Base-by-base conservation (phyloP, 305 asterid species). In the Fraxinus xanthoxyloides region DNA sequence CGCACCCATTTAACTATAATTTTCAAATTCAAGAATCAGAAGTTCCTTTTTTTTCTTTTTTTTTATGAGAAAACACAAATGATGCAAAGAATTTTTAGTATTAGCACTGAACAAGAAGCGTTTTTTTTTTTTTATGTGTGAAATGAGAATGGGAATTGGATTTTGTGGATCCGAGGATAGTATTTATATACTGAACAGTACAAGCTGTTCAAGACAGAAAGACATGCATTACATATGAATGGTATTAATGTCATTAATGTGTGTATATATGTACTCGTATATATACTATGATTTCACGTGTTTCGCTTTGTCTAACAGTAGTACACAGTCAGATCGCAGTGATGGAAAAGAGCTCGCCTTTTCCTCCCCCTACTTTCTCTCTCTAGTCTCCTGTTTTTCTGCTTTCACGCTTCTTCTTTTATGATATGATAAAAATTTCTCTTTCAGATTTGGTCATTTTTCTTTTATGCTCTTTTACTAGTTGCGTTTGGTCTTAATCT, bases 1-100 rank as follows among this genome's bases (percentile, higher is more conserved):
- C 78, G 91, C 95, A 65, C 98, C 98, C 98, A 93, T 93, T 83
- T 81, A 61, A 83, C 40, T 24, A 32, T 3, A 23, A 63, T 1
- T 7, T 76, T 8, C 72, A 26, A 12, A 4, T 3, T 79, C 77
- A 13, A 9, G 54, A 77, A 83, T 76, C 38, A 24, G 59, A 34
- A 54, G 12, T 2, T 23, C 10, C 4, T 51, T 56, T 19, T 5
- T 19, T 3, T 77, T 5, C 3, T 31, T 31, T 48, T 51, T 4
- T 1, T 13, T 1, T 77, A 85, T 46, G 30, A 78, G 24, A 30
- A 35, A 65, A 46, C 34, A 35, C 26, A 46, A 54, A 75, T 30
- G 21, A 46, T 5, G 72, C 9, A 15, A 75, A 56, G 56, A 15
- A 6, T 15, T 46, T 46, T 46, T 46, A 13, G 72, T 75, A 19